Conservation (phyloP, 225 moss, liverwort and hornwort species). For the Ulota crispa region DNA sequence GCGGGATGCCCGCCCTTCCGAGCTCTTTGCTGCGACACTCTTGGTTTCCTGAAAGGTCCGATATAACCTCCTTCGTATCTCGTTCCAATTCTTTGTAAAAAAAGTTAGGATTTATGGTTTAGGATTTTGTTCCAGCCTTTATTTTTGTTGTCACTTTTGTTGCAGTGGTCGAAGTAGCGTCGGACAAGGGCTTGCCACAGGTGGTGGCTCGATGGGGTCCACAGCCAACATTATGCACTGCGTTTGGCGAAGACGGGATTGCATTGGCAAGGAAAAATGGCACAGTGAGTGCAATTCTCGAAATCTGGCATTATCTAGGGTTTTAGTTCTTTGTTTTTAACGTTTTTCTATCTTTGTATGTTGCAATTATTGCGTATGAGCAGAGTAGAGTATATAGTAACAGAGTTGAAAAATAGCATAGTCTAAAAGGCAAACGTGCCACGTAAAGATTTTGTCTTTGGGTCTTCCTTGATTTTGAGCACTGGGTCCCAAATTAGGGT, state of each 20-base stretch:
- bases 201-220: slow-evolving; percentile 86
- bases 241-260: slow-evolving; percentile 50
- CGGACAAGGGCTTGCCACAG: slow-evolving; percentile 60
- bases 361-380: no score
- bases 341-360: no score
- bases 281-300: slow-evolving; percentile 51
- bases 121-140: no score
- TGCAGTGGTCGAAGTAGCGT: slow-evolving; percentile 69
- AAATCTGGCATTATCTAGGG: not conserved
- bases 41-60: slow-evolving; percentile 82
- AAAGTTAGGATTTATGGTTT: no score
- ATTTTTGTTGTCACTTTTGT: not conserved
- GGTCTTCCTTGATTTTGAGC: not conserved
- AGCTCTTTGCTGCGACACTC: slow-evolving; percentile 72
- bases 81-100: not conserved
- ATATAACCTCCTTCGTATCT: no score
- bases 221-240: slow-evolving; percentile 40
- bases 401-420: no score
- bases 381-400: no score
- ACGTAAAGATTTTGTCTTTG: no score
- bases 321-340: not conserved
- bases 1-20: slow-evolving; percentile 75
- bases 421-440: no score
- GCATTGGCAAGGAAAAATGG: slow-evolving; percentile 79
- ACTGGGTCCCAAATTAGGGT: not conserved